Percentiles rank a stretch among this genome's conserved stretches.
Conservation (phyloP, 176 grass and related monocot species). For the Alopecurus myosuroides region DNA sequence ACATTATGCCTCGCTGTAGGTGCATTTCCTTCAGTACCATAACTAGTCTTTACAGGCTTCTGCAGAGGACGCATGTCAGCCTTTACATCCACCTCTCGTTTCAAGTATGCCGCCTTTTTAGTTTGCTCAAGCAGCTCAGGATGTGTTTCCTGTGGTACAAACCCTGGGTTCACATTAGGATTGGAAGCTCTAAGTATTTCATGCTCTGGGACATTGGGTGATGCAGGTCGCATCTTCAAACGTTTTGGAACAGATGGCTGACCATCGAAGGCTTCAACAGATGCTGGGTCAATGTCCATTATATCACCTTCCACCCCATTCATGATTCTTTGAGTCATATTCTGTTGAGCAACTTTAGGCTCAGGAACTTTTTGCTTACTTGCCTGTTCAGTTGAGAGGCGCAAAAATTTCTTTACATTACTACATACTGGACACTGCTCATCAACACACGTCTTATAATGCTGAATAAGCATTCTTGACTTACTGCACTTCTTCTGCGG, state of each 20-base stretch:
- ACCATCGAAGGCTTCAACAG: slow-evolving; percentile 54
- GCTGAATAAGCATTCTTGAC: slow-evolving; percentile 54
- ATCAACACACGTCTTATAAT: slow-evolving; percentile 66
- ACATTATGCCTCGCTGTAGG: slow-evolving; percentile 34
- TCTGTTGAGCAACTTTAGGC: slow-evolving; percentile 43
- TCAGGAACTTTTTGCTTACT: slow-evolving; percentile 31
- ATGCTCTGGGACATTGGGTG: slow-evolving; percentile 35
- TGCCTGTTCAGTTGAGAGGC: slow-evolving; percentile 48
- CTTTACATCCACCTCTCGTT: slow-evolving; percentile 60
- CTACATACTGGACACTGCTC: slow-evolving; percentile 82
- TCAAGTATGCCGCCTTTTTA: slow-evolving; percentile 37
- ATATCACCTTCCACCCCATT: slow-evolving; percentile 41
- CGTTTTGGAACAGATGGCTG: slow-evolving; percentile 63
- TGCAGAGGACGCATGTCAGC: slow-evolving; percentile 39
- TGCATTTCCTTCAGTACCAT: slow-evolving; percentile 48
- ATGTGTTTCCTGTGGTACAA: slow-evolving; percentile 46
- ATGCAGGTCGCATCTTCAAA: slow-evolving; percentile 44
- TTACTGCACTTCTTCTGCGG: slow-evolving; percentile 47
- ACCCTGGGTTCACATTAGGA: slow-evolving; percentile 42
- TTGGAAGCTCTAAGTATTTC: slow-evolving; percentile 46
- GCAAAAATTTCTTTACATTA: slow-evolving; percentile 52
- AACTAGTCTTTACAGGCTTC: slow-evolving; percentile 36
- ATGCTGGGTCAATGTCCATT: slow-evolving; percentile 65
- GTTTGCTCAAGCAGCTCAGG: slow-evolving; percentile 55
- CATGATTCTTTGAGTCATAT: slow-evolving; percentile 35